Percentiles rank a stretch among this genome's conserved stretches.
These are phyloP conservation scores for Serendipita sp. DNA, from an alignment of 1,284 basidiomycete genomes.

Conservation along the genomic window DNA sequence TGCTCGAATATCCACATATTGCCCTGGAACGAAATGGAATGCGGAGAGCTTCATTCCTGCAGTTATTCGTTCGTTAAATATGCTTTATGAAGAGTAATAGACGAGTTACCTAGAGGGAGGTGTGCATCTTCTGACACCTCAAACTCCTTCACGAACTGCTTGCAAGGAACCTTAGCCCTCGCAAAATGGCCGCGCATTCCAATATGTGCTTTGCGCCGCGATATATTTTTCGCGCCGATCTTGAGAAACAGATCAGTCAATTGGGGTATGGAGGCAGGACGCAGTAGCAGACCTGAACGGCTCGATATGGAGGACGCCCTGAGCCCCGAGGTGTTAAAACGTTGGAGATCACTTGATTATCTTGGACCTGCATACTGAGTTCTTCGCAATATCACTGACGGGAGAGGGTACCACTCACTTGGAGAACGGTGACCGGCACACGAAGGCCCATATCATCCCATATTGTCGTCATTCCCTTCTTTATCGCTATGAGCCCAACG, in stretches of 20 bases:
- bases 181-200: conserved; percentile 74
- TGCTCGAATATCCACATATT: conserved; percentile 87
- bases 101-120: conserved; percentile 58
- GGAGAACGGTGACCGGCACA: conserved; percentile 86
- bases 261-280: conserved; percentile 33
- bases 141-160: conserved; percentile 84
- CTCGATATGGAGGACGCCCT: conserved; percentile 62
- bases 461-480: conserved; percentile 89
- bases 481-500: conserved; percentile 89
- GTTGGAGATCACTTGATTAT: conserved; percentile 75
- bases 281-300: conserved; percentile 73
- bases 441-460: conserved; percentile 84
- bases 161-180: conserved; percentile 71
- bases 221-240: conserved; percentile 33
- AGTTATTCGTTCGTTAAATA: conserved; percentile 7
- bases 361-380: conserved; percentile 43
- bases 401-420: conserved; percentile 40
- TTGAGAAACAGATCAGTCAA: neutral
- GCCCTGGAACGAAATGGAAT: conserved; percentile 93
- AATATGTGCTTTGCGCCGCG: conserved; percentile 36
- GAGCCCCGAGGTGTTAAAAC: conserved; percentile 41
- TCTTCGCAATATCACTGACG: neutral
- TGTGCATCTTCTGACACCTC: conserved; percentile 79
- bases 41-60: conserved; percentile 80
- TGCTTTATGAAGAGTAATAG: neutral